phyloP scores from a whole-genome alignment of 495 filamentous ascomycete species.

The Penicillium salamii region DNA sequence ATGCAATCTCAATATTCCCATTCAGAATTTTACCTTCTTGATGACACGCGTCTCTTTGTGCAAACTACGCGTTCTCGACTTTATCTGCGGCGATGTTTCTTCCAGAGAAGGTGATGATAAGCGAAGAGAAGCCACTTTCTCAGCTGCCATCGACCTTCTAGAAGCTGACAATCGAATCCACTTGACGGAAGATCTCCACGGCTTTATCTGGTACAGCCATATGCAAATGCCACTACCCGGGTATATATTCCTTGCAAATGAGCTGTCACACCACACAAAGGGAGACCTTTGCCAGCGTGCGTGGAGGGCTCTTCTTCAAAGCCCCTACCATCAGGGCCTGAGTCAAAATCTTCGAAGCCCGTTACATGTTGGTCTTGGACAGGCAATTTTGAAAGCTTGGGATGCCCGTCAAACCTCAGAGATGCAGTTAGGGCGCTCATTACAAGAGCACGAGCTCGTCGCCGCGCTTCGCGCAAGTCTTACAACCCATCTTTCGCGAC shows the following conservation, averaged over 20 bases:
- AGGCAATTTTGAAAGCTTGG: slow-evolving; percentile 53
- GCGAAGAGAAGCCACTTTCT: slow-evolving; percentile 41
- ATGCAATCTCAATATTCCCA: slow-evolving; percentile 59
- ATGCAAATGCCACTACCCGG: slow-evolving; percentile 51
- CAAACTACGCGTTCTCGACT: slow-evolving; percentile 30
- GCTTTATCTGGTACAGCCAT: slow-evolving; percentile 50
- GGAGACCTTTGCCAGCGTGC: slow-evolving; percentile 51
- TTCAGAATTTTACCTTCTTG: slow-evolving; percentile 51
- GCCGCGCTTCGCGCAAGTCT: background rate
- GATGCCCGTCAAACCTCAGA: slow-evolving; percentile 34
- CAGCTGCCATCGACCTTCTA: slow-evolving; percentile 48
- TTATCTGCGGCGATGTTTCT: slow-evolving; percentile 13
- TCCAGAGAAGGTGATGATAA: slow-evolving; percentile 1
- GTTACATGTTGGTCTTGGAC: slow-evolving; percentile 49
- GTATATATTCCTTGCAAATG: slow-evolving; percentile 51
- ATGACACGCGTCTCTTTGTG: slow-evolving; percentile 48
- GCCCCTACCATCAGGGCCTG: slow-evolving; percentile 45
- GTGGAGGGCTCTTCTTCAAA: slow-evolving; percentile 49
- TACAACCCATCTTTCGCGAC: background rate
- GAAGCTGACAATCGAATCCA: slow-evolving; percentile 53
- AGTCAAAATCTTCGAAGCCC: slow-evolving; percentile 42
- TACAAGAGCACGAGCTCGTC: slow-evolving; percentile 3
- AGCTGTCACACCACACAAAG: slow-evolving; percentile 47
- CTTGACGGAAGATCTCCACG: slow-evolving; percentile 37
- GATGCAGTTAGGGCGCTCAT: background rate